Percentiles rank a stretch among this genome's conserved stretches.
phyloP scores from a whole-genome alignment of 139 green algal species.

The Chlamydomonas applanata region DNA sequence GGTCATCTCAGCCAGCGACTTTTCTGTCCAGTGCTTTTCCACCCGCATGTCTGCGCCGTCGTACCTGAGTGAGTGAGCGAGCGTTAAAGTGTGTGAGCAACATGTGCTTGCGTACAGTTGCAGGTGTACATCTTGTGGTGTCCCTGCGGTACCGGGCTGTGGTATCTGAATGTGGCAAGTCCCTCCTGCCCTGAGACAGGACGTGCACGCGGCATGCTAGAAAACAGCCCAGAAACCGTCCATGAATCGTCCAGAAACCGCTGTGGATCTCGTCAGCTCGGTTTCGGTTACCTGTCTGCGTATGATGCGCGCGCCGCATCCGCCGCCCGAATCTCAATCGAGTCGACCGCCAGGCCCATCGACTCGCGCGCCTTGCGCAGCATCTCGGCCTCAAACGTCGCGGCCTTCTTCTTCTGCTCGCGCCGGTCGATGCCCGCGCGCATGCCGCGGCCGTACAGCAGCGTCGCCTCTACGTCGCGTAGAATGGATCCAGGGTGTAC shows the following conservation, averaged over 20 bases:
- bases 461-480: constrained; percentile 84
- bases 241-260: neutral
- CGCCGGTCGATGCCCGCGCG: constrained; percentile 88
- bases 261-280: neutral
- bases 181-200: too few species aligned
- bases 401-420: constrained; percentile 90
- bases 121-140: too few species aligned
- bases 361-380: constrained; percentile 32
- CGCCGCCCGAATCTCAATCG: neutral
- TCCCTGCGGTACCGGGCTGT: too few species aligned
- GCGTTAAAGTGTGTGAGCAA: too few species aligned
- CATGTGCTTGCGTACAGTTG: too few species aligned
- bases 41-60: constrained; percentile 70
- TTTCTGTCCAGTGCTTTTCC: constrained; percentile 89
- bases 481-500: neutral
- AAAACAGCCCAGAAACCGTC: neutral
- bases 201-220: neutral
- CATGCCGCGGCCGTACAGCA: constrained; percentile 94
- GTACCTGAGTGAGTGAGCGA: too few species aligned
- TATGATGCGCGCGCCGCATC: constrained; percentile 9
- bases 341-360: constrained; percentile 9
- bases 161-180: too few species aligned
- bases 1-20: constrained; percentile 84
- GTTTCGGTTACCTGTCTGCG: too few species aligned
- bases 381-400: constrained; percentile 60